A percentile compares a stretch with the other conserved stretches of the same genome.
These are phyloP conservation scores for Trichoderma erinaceum DNA, from an alignment of 495 filamentous ascomycete genomes.

Conservation along the genomic window DNA sequence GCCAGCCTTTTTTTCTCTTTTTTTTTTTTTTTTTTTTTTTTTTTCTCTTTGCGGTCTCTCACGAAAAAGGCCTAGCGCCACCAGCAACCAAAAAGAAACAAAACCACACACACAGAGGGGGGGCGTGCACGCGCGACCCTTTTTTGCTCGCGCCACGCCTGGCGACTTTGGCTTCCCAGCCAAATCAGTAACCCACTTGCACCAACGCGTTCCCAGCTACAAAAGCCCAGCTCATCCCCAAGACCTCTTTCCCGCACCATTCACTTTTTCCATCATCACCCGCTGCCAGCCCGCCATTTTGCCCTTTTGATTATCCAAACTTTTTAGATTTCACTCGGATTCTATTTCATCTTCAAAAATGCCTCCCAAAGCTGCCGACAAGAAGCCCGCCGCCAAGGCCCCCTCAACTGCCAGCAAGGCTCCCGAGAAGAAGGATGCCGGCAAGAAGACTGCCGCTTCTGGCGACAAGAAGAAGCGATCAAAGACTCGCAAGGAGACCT, in stretches of 20 bases:
- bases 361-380: constrained; percentile 96
- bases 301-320: neutral
- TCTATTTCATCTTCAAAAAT: constrained; percentile 52
- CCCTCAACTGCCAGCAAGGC: constrained; percentile 66
- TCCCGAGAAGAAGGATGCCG: constrained; percentile 98
- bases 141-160: neutral
- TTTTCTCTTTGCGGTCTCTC: no score
- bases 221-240: constrained; percentile 46
- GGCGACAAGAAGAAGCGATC: constrained; percentile 99
- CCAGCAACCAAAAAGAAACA: no score
- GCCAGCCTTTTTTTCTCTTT: no score
- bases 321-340: neutral
- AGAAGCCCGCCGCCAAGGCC: constrained; percentile 96
- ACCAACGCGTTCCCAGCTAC: constrained; percentile 41
- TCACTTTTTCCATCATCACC: constrained; percentile 32
- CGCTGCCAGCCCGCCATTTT: constrained; percentile 5
- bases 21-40: no score
- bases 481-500: constrained; percentile 99
- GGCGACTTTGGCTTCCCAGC: neutral
- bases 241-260: constrained; percentile 38
- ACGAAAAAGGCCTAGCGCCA: no score
- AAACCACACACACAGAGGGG: constrained; percentile 19
- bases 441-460: constrained; percentile 95
- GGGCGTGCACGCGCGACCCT: constrained; percentile 10
- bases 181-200: constrained; percentile 44